Percentiles rank a stretch among this genome's conserved stretches.
These are phyloP conservation scores for Paracorniculantispora psalliotae DNA, from an alignment of 2,329 filamentous ascomycete species.

Conservation along the genomic window DNA sequence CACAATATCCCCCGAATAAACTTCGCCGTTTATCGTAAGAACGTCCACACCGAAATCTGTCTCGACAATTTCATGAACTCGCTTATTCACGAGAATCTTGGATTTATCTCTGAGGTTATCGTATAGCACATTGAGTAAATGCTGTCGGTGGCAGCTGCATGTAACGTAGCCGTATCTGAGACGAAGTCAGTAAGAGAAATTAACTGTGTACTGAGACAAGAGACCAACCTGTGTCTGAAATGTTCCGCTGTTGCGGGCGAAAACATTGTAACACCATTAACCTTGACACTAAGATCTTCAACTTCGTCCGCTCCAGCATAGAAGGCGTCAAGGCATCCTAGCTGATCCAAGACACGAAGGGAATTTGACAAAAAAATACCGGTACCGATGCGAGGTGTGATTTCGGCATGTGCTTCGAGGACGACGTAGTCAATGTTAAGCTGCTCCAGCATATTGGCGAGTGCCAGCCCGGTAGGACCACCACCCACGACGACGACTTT, in stretches of 20 bases:
- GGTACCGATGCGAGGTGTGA: slow-evolving; percentile 43
- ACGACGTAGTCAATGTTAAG: slow-evolving; percentile 44
- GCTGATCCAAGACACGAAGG: slow-evolving; percentile 43
- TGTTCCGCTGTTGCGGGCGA: not conserved
- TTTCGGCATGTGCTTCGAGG: slow-evolving; percentile 37
- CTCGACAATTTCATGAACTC: slow-evolving; percentile 17
- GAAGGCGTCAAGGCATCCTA: slow-evolving; percentile 27
- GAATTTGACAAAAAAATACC: slow-evolving; percentile 43
- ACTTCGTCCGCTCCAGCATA: not conserved
- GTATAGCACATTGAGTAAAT: slow-evolving; percentile 29
- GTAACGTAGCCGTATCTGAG: slow-evolving; percentile 3
- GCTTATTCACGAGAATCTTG: slow-evolving; percentile 14
- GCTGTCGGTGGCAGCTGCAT: slow-evolving; percentile 23
- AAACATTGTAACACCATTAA: not conserved
- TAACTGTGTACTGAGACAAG: not conserved
- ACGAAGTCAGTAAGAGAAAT: not conserved
- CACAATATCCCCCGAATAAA: slow-evolving; percentile 28
- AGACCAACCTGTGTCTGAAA: not conserved
- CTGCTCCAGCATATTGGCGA: slow-evolving; percentile 36
- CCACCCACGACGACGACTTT: slow-evolving; percentile 39
- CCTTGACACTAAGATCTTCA: not conserved
- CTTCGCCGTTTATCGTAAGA: not conserved
- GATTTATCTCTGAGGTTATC: slow-evolving; percentile 25
- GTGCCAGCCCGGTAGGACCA: slow-evolving; percentile 37
- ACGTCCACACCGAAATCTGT: not conserved